Conservation (phyloP, 2,329 filamentous ascomycete genomes). For the Chaetomiaceae sp. region DNA sequence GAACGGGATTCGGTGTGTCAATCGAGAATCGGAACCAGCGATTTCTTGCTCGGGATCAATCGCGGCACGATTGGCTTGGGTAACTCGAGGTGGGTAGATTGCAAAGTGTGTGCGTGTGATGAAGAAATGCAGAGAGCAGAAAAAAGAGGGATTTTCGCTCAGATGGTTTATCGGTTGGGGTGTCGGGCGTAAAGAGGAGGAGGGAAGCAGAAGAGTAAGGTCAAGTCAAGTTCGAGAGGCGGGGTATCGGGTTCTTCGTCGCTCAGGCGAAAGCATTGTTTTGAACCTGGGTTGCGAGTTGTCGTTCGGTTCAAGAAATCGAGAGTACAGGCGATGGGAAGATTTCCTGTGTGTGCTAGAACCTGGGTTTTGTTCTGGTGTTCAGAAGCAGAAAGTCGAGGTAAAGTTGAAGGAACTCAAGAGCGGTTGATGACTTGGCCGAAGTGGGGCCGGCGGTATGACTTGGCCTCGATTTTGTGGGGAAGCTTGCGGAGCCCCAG, state of each 20-base stretch:
- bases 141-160: not conserved
- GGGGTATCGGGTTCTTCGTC: not conserved
- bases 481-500: slow-evolving; percentile 11
- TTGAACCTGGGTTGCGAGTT: not conserved
- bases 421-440: slow-evolving; percentile 17
- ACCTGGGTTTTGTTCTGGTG: not conserved
- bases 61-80: not conserved
- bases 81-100: not conserved
- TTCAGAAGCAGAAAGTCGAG: not conserved
- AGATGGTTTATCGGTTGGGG: slow-evolving; percentile 2
- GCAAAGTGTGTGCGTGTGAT: not conserved
- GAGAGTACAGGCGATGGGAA: not conserved
- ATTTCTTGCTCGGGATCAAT: not conserved
- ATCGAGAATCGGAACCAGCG: not conserved
- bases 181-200: not conserved
- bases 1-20: not conserved
- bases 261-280: slow-evolving; percentile 6
- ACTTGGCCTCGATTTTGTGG: slow-evolving; percentile 6
- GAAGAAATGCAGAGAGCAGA: not conserved
- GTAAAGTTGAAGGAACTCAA: not conserved
- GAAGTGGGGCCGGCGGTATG: slow-evolving; percentile 16
- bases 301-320: not conserved
- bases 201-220: not conserved
- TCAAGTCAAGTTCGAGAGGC: not conserved
- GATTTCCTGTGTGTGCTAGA: slow-evolving; percentile 1